Evolutionary conservation across 2,329 filamentous ascomycete genomes (phyloP).

Genomic region (Hirsutella minnesotensis): DNA sequence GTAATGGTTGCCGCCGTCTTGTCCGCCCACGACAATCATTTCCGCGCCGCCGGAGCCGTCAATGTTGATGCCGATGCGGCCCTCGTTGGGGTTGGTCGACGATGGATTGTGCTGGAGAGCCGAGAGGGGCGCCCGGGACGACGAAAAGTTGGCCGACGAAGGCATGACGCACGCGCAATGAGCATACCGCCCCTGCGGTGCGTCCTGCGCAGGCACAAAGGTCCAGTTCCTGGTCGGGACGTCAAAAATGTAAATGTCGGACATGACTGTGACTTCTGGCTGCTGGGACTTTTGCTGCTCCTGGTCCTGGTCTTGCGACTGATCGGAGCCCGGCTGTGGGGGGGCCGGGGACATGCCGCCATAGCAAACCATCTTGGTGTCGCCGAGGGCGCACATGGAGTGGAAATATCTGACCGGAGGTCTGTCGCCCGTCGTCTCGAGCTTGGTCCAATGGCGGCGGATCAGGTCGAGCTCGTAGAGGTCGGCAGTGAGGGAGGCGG

Average conservation of each 20-base stretch:
- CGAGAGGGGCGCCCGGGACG: conserved; percentile 69
- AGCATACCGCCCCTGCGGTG: conserved; percentile 88
- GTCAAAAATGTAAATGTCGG: conserved; percentile 93
- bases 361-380: conserved; percentile 95
- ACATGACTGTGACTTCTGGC: conserved; percentile 91
- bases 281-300: conserved; percentile 32
- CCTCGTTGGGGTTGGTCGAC: conserved; percentile 73
- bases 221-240: conserved; percentile 75
- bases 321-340: conserved; percentile 23
- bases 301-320: conserved; percentile 17
- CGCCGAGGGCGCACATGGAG: conserved; percentile 84
- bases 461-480: conserved; percentile 91
- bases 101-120: conserved; percentile 84
- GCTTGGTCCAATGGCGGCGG: conserved; percentile 81
- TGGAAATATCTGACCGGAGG: conserved; percentile 94
- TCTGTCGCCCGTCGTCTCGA: conserved; percentile 73
- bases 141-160: conserved; percentile 78
- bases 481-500: conserved; percentile 72
- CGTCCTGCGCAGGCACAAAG: conserved; percentile 65
- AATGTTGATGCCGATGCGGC: conserved; percentile 74
- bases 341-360: conserved; percentile 87
- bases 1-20: conserved; percentile 96
- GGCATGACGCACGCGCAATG: conserved; percentile 90
- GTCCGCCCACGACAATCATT: conserved; percentile 93
- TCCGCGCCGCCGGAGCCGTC: conserved; percentile 88